Evolutionary conservation across 345 rosid species (phyloP).

Genomic region (Aquilaria sinensis): DNA sequence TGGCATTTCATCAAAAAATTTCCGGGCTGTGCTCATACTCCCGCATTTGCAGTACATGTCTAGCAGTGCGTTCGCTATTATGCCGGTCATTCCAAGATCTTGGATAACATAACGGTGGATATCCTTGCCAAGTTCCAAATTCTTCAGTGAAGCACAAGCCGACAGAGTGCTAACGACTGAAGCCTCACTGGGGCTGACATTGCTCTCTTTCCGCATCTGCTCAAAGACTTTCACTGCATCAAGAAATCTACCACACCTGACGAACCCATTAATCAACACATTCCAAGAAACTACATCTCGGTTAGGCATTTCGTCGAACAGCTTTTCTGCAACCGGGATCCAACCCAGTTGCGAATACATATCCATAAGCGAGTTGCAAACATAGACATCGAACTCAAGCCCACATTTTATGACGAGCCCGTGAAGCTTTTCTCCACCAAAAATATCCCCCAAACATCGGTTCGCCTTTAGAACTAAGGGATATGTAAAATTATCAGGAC

Average conservation of each 20-base stretch:
- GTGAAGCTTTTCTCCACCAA: slow-evolving; percentile 43
- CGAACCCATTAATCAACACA: slow-evolving; percentile 56
- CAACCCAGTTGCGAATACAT: slow-evolving; percentile 51
- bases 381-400: slow-evolving; percentile 49
- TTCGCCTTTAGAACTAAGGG: slow-evolving; percentile 51
- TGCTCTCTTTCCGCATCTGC: slow-evolving; percentile 37
- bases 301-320: slow-evolving; percentile 70
- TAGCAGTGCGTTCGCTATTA: slow-evolving; percentile 55
- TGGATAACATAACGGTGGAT: slow-evolving; percentile 37
- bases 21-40: slow-evolving; percentile 38
- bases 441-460: slow-evolving; percentile 25
- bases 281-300: slow-evolving; percentile 72
- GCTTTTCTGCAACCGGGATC: slow-evolving; percentile 21
- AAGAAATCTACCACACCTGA: slow-evolving; percentile 37
- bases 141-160: slow-evolving; percentile 52
- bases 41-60: slow-evolving; percentile 78
- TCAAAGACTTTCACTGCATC: slow-evolving; percentile 44
- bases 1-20: slow-evolving; percentile 40
- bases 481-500: slow-evolving; percentile 72
- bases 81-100: slow-evolving; percentile 34
- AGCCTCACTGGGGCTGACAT: slow-evolving; percentile 48
- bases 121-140: slow-evolving; percentile 44
- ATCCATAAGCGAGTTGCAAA: slow-evolving; percentile 56
- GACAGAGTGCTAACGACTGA: slow-evolving; percentile 65
- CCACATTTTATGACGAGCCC: slow-evolving; percentile 55